These are phyloP conservation scores for Yamadazyma siamensis DNA, from an alignment of 1,139 yeast species.

Conservation along the genomic window DNA sequence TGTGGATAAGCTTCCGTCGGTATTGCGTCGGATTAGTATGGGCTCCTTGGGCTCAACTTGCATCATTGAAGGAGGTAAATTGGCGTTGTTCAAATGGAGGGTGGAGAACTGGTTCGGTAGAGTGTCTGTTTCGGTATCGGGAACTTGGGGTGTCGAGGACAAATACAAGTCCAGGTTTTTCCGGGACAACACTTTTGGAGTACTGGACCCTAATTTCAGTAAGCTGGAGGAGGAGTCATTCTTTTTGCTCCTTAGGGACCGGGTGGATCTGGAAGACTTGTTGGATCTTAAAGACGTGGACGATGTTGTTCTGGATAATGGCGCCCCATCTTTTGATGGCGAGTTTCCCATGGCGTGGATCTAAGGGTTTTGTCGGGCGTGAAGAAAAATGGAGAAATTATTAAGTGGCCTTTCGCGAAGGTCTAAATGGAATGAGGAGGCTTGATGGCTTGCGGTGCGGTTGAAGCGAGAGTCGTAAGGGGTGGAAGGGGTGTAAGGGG, in stretches of 20 bases:
- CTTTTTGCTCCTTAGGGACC: slow-evolving; percentile 37
- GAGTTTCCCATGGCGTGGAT: slow-evolving; percentile 39
- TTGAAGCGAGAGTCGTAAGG: too few relatives aligned
- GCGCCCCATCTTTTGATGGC: slow-evolving; percentile 37
- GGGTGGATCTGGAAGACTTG: slow-evolving; percentile 46
- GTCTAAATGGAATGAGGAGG: not conserved
- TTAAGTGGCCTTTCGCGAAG: slow-evolving; percentile 2
- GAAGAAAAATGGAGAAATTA: slow-evolving; percentile 2
- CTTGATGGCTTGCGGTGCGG: too few relatives aligned
- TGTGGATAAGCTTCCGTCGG: slow-evolving; percentile 21
- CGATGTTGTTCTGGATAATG: slow-evolving; percentile 42
- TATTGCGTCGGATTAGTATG: slow-evolving; percentile 46
- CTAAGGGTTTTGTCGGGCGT: slow-evolving; percentile 2
- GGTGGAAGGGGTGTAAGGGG: too few relatives aligned
- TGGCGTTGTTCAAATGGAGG: slow-evolving; percentile 10
- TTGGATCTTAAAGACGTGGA: slow-evolving; percentile 37
- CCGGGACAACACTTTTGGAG: slow-evolving; percentile 37
- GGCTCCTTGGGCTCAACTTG: slow-evolving; percentile 69
- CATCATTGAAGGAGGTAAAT: slow-evolving; percentile 66
- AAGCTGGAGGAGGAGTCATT: slow-evolving; percentile 14
- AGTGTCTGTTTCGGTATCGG: slow-evolving; percentile 7
- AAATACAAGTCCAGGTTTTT: slow-evolving; percentile 26
- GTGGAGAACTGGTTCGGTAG: slow-evolving; percentile 12
- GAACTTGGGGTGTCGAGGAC: too few relatives aligned
- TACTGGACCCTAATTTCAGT: slow-evolving; percentile 9